These are phyloP conservation scores for Rhodamnia rubescens DNA, from an alignment of 345 rosid genomes.

Conservation along the genomic window DNA sequence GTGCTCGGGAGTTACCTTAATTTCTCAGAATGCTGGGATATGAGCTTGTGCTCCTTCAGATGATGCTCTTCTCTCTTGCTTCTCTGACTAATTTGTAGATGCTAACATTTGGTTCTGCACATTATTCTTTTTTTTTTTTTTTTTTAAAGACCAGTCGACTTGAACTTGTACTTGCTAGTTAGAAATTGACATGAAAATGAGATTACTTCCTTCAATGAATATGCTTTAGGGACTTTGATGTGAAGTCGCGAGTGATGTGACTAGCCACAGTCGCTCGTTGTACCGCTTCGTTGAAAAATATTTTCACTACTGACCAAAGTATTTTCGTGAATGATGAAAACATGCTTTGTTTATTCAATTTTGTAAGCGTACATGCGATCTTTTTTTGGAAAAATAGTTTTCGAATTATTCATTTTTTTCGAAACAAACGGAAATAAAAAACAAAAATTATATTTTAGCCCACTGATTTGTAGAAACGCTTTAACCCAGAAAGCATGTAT, in stretches of 20 bases:
- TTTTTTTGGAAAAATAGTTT: no score
- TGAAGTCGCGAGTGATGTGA: not conserved
- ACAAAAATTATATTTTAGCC: not conserved
- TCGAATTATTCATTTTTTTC: no score
- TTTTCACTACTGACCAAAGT: no score
- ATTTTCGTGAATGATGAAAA: no score
- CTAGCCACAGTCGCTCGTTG: not conserved
- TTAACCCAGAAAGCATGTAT: not conserved
- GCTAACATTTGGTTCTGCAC: constrained; percentile 10
- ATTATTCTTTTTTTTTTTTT: not conserved
- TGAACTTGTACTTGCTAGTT: not conserved
- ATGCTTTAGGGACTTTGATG: not conserved
- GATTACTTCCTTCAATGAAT: not conserved
- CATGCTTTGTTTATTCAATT: no score
- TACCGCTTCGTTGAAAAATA: no score
- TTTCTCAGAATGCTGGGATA: not conserved
- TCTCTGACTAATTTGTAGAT: constrained; percentile 20
- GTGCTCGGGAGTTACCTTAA: constrained; percentile 54
- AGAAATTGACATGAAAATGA: not conserved
- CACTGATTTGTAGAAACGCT: not conserved
- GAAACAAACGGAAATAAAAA: not conserved
- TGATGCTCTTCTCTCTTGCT: not conserved
- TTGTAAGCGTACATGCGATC: no score
- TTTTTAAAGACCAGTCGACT: not conserved
- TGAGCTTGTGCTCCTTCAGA: not conserved